Base-by-base conservation (phyloP, 192 early-diverging fungal genomes). In the Backusella tuberculispora region DNA sequence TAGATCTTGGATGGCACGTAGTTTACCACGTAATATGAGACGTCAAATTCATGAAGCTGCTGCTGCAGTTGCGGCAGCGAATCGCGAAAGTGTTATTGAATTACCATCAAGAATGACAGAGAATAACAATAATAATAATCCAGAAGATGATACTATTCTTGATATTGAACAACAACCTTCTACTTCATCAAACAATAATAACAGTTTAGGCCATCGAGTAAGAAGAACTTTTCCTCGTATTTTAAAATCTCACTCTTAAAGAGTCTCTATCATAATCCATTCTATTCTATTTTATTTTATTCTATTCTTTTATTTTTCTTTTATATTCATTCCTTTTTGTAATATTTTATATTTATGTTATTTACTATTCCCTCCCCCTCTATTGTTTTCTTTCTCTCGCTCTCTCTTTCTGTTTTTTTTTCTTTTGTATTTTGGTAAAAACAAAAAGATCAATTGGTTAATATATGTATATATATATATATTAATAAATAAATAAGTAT, bases 21-120 rank as follows among this genome's bases (percentile, higher is more conserved):
- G 74, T 48, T 40, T 80, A 44, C 79, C 79, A 17, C 45, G 79
- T 41, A 80, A 76, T 43, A 80, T 80, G 79, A 46, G 79, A 70
- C 74, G 79, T n/a, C 79, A 80, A 41, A 53, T 78, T 10, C 6
- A 73, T 5, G 74, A 53, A 19, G 66, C 67, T 21, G 65, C 40
- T 12, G 65, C 42, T 1, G 50, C 48, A 26, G 66, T 47, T 17
- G 65, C 46, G 4, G 34, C 47, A 10, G 66, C 19, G 29, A 44
- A 69, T 29, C 65, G 42, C 40, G 66, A 74, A 13, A 42, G 41
- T 41, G 46, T 53, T 4, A 74, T 78, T 60, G 77, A 74, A 19
- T 34, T 78, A 19, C 77, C 77, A 6, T 50, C 71, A 15, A 21
- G 77, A 37, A 78, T 78, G 77, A 71, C 76, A 24, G 63, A 60